phyloP scores from a whole-genome alignment of 495 filamentous ascomycete species.

The Terfezia boudieri region DNA sequence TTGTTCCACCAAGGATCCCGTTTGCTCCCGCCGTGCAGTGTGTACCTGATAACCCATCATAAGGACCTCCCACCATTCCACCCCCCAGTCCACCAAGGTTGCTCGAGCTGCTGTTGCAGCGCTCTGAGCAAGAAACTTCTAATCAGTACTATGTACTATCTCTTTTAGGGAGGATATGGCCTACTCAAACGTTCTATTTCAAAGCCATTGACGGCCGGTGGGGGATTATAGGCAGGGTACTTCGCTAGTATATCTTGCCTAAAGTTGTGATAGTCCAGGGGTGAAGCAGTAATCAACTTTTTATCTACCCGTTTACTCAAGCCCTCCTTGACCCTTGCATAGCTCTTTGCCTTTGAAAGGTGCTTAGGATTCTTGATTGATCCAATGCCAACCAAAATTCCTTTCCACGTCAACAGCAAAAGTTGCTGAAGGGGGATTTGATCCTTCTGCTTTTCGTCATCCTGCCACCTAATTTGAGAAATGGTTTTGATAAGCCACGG shows the following conservation, averaged over 20 bases:
- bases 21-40: not conserved
- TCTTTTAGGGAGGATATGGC: not conserved
- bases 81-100: constrained; percentile 4
- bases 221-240: constrained; percentile 88
- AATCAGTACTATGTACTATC: too few species aligned
- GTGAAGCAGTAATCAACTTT: constrained; percentile 63
- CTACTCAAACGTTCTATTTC: not conserved
- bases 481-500: constrained; percentile 53
- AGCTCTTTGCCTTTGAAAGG: constrained; percentile 50
- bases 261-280: constrained; percentile 88
- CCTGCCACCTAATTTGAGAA: constrained; percentile 70
- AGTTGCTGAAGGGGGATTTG: constrained; percentile 23
- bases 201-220: constrained; percentile 46
- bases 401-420: constrained; percentile 76
- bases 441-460: constrained; percentile 20
- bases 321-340: constrained; percentile 27
- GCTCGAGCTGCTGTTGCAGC: constrained; percentile 8
- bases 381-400: constrained; percentile 63
- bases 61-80: constrained; percentile 12
- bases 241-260: constrained; percentile 97
- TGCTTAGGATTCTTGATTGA: constrained; percentile 30
- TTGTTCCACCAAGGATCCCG: constrained; percentile 16
- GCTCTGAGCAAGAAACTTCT: not conserved
- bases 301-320: constrained; percentile 23
- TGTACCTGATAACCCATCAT: constrained; percentile 3